A percentile compares a stretch with the other conserved stretches of the same genome.
phyloP scores from a whole-genome alignment of 2,329 filamentous ascomycete species.

The Talaromyces rugulosus region DNA sequence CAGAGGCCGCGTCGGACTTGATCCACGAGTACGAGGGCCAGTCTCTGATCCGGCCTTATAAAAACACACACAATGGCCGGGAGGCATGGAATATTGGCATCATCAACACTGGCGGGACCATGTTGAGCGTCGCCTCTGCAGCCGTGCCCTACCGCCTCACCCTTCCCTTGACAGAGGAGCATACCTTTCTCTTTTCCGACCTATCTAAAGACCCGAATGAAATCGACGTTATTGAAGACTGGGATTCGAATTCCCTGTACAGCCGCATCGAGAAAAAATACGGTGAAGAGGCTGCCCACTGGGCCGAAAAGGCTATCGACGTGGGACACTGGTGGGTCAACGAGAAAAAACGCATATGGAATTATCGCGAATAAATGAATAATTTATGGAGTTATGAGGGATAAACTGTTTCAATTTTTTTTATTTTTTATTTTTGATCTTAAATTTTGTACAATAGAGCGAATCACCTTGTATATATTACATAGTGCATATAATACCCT shows the following conservation, averaged over 20 bases:
- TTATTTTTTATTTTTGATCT: not conserved
- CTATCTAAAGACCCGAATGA: conserved; percentile 32
- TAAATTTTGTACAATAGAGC: not conserved
- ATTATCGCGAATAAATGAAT: conserved; percentile 15
- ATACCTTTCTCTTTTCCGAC: conserved; percentile 35
- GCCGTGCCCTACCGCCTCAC: conserved; percentile 67
- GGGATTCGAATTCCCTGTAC: conserved; percentile 25
- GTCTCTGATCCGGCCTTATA: conserved; percentile 42
- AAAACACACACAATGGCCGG: conserved; percentile 28
- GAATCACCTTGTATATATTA: not conserved
- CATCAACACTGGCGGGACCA: conserved; percentile 32
- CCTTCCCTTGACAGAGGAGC: conserved; percentile 75
- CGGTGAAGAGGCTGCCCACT: conserved; percentile 30
- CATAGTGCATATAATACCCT: not conserved
- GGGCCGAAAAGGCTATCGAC: conserved; percentile 33
- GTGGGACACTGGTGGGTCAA: conserved; percentile 37
- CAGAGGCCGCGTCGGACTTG: conserved; percentile 33
- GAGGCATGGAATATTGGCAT: conserved; percentile 31
- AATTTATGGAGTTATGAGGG: not conserved
- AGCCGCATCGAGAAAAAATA: conserved; percentile 22
- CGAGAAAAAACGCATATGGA: conserved; percentile 27
- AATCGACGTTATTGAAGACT: conserved; percentile 27
- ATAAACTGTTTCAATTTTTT: too few relatives aligned
- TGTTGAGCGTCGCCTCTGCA: conserved; percentile 67
- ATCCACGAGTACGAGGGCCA: conserved; percentile 45